phyloP scores from a whole-genome alignment of 306 rosid genomes.

The Rosa rugosa region DNA sequence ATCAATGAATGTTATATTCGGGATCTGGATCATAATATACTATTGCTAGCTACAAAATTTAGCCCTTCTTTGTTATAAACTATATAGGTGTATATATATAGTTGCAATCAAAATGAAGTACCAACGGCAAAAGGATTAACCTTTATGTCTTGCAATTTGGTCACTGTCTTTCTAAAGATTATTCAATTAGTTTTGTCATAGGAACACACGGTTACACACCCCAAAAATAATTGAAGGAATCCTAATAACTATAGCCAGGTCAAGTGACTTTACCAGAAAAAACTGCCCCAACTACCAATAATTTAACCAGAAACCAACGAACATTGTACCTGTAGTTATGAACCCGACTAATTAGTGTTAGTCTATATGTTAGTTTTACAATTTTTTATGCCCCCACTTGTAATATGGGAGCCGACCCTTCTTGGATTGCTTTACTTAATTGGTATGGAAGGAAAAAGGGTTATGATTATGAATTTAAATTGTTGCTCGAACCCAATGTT shows the following conservation, averaged over 20 bases:
- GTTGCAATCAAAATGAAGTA: not conserved
- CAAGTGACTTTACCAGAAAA: slow-evolving; percentile 60
- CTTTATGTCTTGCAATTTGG: not conserved
- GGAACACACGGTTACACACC: slow-evolving; percentile 24
- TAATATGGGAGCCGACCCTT: not conserved
- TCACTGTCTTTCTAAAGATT: not conserved
- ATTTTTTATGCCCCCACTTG: not conserved
- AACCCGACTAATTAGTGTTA: slow-evolving; percentile 15
- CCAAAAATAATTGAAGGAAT: slow-evolving; percentile 36
- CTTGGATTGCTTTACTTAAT: not conserved
- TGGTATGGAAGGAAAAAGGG: not conserved
- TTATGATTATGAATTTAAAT: not conserved
- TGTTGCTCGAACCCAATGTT: not conserved
- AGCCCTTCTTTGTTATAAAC: not conserved
- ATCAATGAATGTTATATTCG: slow-evolving; percentile 42
- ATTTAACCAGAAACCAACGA: slow-evolving; percentile 33
- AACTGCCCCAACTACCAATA: slow-evolving; percentile 57
- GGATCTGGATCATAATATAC: slow-evolving; percentile 33
- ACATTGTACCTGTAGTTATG: slow-evolving; percentile 13
- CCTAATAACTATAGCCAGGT: slow-evolving; percentile 27
- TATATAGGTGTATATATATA: not conserved
- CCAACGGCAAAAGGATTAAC: not conserved
- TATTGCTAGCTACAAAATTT: not conserved
- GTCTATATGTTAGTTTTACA: not conserved
- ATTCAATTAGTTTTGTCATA: slow-evolving; percentile 17